Evolutionary conservation across 768 basidiomycete species (phyloP), one percentile per base, ranked within the genome.

Genomic region (Xerocomellus dryophilus): DNA sequence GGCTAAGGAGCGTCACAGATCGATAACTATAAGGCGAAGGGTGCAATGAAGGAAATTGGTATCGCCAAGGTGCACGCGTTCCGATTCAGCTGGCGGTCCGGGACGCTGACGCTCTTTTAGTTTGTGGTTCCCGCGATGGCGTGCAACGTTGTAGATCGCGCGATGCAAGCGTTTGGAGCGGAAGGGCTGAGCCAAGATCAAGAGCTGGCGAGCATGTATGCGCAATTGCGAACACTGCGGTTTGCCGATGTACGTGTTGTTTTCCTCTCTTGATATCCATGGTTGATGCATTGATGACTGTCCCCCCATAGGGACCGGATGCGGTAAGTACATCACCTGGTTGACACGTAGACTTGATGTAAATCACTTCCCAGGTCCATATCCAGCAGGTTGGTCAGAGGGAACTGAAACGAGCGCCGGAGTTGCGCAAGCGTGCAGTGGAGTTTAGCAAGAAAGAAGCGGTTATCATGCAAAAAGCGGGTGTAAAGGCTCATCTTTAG

Each of bases 101-200:
- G 29, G 49, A 23, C 29, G 41, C 38, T 51, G 42, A 57, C 23
- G 15, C 31, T 17, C 48, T 14, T n/a, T 3, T 59, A 98, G 95
- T 96, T 97, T 64, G 86, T 93, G 35, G 93, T 98, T 11, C 97
- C 97, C 12, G 80, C 81, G 0, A 92, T 96, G 89, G 96, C 94
- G 0, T 77, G 90, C 44, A 74, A 76, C 21, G 88, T 99, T 43
- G 79, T 98, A 36, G 97, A 99, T 73, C 86, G 93, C n/a, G 88
- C 93, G 2, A 98, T 98, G 47, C 97, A 99, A 75, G 78, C 90
- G 0, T 93, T 88, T 63, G 97, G 97, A 48, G 97, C 94, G n/a
- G 96, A 98, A 71, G 97, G 97, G 32, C 74, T 99, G 42, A 90
- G 82, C 21, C 93, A 97, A 72, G 96, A 98, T 63, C 86, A 86